Base-by-base conservation (phyloP, 108 stramenopile genomes). In the Cyclotella sp. region DNA sequence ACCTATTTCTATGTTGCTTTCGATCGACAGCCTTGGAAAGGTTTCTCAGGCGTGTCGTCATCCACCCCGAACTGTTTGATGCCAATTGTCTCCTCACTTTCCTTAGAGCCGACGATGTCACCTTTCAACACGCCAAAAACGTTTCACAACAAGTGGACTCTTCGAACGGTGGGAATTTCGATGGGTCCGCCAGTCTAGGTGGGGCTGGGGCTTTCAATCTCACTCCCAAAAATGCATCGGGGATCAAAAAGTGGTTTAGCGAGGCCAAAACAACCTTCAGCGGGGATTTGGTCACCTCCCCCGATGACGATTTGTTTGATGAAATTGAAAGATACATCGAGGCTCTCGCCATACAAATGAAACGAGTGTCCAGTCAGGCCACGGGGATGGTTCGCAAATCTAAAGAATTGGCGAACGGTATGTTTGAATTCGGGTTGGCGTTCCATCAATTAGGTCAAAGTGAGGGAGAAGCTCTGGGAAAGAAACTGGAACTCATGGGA, bases 341-440 rank as follows among this genome's bases (percentile, higher is more conserved):
- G 68, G 88, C 91, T 40, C 81, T 98, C 8, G 92, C 95, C 52
- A 84, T 82, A 22, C 97, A 98, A 77, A 97, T 97, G 94, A 91
- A 92, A 64, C 91, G 89, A 49, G 98, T 99, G 0, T 87, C 89
- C 15, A 91, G 91, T 53, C 98, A 99, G 77, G 92, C 96, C 0
- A 69, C 88, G 40, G 88, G 80, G 9, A 79, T 99, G 67, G 96
- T 97, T n/a, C 87, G 94, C 43, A 97, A 97, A 70, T 90, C 92
- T 21, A 93, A 94, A 68, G 97, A 97, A 86, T 88, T 97, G 51
- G 95, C 97, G 28, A 91, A 91, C 74, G 95, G 96, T 18, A 64
- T 97, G 60, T 97, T 97, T 76, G 97, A 99, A 82, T 97, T 99
- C 81, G 97, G 97, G 26, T 74, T 98, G 68, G 97, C 97, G 63